Base-by-base conservation (phyloP, 2,329 filamentous ascomycete genomes). In the Ophiostoma novo-ulmi region DNA sequence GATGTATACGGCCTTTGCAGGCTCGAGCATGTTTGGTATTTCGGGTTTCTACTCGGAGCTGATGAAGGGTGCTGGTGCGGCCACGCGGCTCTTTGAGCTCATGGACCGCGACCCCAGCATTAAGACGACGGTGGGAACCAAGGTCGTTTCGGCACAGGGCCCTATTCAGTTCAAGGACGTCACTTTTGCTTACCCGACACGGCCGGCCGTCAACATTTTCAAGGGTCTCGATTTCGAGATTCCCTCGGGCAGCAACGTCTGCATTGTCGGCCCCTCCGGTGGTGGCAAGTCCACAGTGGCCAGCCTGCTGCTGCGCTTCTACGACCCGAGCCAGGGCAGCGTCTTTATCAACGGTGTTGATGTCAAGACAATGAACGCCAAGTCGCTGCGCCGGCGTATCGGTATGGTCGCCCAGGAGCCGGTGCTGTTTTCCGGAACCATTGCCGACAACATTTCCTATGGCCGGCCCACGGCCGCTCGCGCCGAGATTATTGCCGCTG, bases 1-100 rank as follows among this genome's bases (percentile, higher is more conserved):
- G 82, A 98, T 99, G 94, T 99, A 98, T 80, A 97, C 94, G 3
- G 94, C 92, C 3, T 98, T 89, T 79, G 87, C 88, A 7, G 88
- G 88, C 3, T 95, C 92, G 67, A 97, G 92, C 80, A 87, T 99
- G 74, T 97, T 98, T 75, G 95, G 95, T 4, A 84, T 99, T 1
- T 97, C 93, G 4, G 93, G 92, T 71, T 99, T 99, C 81, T 99
- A 97, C 80, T 97, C 94, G 0, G 95, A 99, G 78, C 85, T 99
- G 73, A 99, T 99, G 95, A 99, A 99, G 80, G 96, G 96, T 61
- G 94, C 97, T 4, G 95, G 96, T 76, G 95, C 95, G 61, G 95
- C 95, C n/a, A 97, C 91, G 77, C 91, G 95, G 72, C 84, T 99
- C 1, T 99, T 99, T 77, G 95, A 99, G 78, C 86, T 99, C 6